phyloP scores from a whole-genome alignment of 164 flowering plant genomes.

The Tinospora cordifolia region DNA sequence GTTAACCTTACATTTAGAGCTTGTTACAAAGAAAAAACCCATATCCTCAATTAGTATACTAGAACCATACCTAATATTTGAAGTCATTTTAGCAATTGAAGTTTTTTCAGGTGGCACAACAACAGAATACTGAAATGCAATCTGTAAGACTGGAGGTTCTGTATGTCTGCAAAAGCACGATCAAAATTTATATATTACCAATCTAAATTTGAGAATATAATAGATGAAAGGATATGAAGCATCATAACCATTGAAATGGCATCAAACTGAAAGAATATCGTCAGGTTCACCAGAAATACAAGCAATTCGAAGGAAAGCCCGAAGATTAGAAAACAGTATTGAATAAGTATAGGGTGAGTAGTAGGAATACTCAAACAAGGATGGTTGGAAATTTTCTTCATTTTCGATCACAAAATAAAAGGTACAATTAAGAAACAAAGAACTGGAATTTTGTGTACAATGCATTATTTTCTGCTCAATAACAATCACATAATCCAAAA shows the following conservation, averaged over 20 bases:
- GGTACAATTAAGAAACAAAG: too few species aligned
- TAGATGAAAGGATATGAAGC: not conserved
- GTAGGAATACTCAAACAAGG: too few species aligned
- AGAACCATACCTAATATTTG: constrained; percentile 58
- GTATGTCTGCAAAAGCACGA: constrained; percentile 47
- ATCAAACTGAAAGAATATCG: not conserved
- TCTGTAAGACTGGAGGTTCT: constrained; percentile 76
- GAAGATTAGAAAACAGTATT: not conserved
- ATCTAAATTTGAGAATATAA: not conserved
- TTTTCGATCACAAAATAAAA: too few species aligned
- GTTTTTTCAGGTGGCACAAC: constrained; percentile 74
- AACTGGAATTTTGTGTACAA: too few species aligned
- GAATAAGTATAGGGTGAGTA: too few species aligned
- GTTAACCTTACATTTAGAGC: not conserved
- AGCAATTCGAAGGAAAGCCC: not conserved
- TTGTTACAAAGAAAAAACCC: not conserved
- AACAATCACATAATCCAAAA: too few species aligned
- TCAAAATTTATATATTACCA: not conserved
- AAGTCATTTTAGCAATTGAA: constrained; percentile 30
- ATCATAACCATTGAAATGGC: constrained; percentile 2
- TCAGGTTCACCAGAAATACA: not conserved
- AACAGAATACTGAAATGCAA: constrained; percentile 89
- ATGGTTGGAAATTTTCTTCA: too few species aligned
- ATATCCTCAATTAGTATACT: not conserved
- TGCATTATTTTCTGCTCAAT: too few species aligned